A percentile compares a stretch with the other conserved stretches of the same genome.
These are phyloP conservation scores for Fusarium nelsonii DNA, from an alignment of 2,329 filamentous ascomycete species.

Conservation along the genomic window DNA sequence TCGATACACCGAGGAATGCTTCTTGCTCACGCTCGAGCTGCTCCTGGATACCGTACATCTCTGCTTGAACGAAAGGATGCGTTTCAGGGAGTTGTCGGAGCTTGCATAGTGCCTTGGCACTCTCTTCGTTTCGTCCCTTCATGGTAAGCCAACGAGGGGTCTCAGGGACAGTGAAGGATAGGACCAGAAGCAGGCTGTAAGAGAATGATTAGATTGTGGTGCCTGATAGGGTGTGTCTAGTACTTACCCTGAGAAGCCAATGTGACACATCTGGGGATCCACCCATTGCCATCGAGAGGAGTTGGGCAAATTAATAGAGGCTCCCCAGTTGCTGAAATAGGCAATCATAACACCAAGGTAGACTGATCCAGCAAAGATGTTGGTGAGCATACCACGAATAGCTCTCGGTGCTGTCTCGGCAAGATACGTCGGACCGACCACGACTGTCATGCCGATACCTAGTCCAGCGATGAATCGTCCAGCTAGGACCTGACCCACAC, in stretches of 20 bases:
- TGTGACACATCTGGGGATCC: conserved; percentile 21
- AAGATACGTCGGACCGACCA: conserved; percentile 63
- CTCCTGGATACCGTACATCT: conserved; percentile 10
- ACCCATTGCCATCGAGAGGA: conserved; percentile 25
- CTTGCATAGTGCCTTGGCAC: conserved; percentile 17
- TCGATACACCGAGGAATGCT: conserved; percentile 19
- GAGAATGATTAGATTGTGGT: not conserved
- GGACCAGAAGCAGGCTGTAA: not conserved
- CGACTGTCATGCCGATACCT: conserved; percentile 25
- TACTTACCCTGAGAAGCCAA: conserved; percentile 16
- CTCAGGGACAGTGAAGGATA: conserved; percentile 27
- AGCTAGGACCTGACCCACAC: conserved; percentile 13
- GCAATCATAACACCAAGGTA: conserved; percentile 53
- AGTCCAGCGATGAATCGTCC: conserved; percentile 24
- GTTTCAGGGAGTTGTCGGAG: conserved; percentile 21
- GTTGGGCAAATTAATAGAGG: conserved; percentile 57
- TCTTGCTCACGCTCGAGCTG: conserved; percentile 28
- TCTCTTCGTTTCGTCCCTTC: conserved; percentile 17
- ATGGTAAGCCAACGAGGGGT: conserved; percentile 30
- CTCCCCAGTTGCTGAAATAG: conserved; percentile 75
- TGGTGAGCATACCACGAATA: conserved; percentile 75
- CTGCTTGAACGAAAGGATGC: conserved; percentile 16
- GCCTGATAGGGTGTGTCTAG: rapidly evolving
- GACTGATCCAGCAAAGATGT: conserved; percentile 47
- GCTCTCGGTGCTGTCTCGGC: conserved; percentile 73